Evolutionary conservation across 768 basidiomycete genomes (phyloP).

Genomic region (Gymnopilus junonius): DNA sequence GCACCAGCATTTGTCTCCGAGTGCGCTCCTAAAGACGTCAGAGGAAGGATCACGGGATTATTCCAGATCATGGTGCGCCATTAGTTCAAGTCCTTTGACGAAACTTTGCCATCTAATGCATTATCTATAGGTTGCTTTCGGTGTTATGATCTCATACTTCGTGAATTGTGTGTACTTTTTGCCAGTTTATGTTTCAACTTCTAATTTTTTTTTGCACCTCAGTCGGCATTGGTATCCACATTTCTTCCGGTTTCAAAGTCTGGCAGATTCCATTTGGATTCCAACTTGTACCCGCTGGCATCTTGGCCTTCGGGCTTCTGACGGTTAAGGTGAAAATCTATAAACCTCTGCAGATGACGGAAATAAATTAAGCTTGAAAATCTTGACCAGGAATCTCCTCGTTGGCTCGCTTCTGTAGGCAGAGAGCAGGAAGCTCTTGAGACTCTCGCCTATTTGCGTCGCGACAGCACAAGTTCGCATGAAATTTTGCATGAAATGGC

Average conservation of each 20-base stretch:
- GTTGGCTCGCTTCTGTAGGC: constrained; percentile 73
- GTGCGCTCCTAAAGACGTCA: constrained; percentile 84
- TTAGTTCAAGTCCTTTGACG: neutral
- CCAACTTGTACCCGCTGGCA: constrained; percentile 75
- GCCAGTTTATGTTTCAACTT: constrained; percentile 1
- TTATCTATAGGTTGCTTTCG: constrained; percentile 58
- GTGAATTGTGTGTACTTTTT: constrained; percentile 61
- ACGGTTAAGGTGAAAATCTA: constrained; percentile 55
- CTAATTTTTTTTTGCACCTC: neutral
- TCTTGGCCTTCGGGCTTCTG: constrained; percentile 68
- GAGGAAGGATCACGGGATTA: constrained; percentile 82
- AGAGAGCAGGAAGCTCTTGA: constrained; percentile 53
- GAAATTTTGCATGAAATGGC: constrained; percentile 63
- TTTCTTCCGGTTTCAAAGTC: constrained; percentile 47
- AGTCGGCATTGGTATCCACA: constrained; percentile 67
- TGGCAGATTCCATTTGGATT: constrained; percentile 80
- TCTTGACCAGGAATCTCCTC: constrained; percentile 64
- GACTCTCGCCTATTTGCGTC: constrained; percentile 71
- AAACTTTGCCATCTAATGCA: too few relatives aligned
- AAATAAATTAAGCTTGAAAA: neutral
- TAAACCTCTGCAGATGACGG: too few relatives aligned
- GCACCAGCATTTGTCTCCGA: constrained; percentile 88
- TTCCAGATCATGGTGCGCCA: constrained; percentile 80
- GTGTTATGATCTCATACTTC: constrained; percentile 87
- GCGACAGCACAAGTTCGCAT: constrained; percentile 42